phyloP scores from a whole-genome alignment of 2,329 filamentous ascomycete genomes.

The Pseudogymnoascus sp. region DNA sequence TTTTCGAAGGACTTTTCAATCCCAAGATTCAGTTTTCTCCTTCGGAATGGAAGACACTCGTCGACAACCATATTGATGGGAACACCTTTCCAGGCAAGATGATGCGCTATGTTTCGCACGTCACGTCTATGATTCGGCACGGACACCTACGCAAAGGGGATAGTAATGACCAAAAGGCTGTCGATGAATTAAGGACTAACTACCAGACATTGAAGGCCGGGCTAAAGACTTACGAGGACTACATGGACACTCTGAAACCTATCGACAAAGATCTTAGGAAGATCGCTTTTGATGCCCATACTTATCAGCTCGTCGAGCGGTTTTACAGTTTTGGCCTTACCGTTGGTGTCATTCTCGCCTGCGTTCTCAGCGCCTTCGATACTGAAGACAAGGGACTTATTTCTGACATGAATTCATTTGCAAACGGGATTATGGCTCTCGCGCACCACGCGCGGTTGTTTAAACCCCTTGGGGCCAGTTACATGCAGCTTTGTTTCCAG shows the following conservation, averaged over 20 bases:
- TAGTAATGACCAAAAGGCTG: not conserved
- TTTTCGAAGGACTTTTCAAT: slow-evolving; percentile 33
- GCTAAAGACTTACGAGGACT: not conserved
- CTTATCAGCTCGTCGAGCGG: slow-evolving; percentile 18
- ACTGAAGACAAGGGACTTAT: slow-evolving; percentile 17
- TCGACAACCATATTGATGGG: slow-evolving; percentile 27
- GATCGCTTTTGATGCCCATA: not conserved
- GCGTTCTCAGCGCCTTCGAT: slow-evolving; percentile 28
- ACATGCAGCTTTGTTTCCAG: slow-evolving; percentile 26
- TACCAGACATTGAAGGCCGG: not conserved
- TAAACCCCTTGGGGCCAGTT: slow-evolving; percentile 29
- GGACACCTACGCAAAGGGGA: slow-evolving; percentile 15
- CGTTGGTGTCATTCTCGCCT: slow-evolving; percentile 29
- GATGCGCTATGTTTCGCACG: slow-evolving; percentile 26
- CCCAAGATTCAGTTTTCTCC: slow-evolving; percentile 27
- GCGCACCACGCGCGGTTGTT: slow-evolving; percentile 24
- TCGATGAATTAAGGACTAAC: not conserved
- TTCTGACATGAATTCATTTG: slow-evolving; percentile 20
- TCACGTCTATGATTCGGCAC: slow-evolving; percentile 28
- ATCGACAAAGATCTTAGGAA: not conserved
- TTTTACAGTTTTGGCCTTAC: slow-evolving; percentile 29
- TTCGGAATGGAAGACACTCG: slow-evolving; percentile 30
- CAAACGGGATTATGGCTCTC: slow-evolving; percentile 26
- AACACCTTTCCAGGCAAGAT: slow-evolving; percentile 27
- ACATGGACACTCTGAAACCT: not conserved